Evolutionary conservation across 306 rosid species (phyloP), one percentile per base, ranked within the genome.

Genomic region (Sophora flavescens): DNA sequence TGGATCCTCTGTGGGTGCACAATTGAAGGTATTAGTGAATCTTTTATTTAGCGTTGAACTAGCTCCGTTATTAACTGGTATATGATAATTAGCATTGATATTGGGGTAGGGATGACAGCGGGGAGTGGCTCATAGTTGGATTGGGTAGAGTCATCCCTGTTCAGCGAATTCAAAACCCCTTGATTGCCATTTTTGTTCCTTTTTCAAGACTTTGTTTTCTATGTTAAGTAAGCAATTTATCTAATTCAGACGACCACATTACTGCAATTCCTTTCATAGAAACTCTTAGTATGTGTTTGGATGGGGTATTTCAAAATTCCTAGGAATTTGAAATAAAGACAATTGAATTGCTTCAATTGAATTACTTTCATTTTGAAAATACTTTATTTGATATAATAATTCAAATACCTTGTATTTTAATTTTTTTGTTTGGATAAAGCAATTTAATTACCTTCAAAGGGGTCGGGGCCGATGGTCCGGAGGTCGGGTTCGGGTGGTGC

Each of bases 1-100:
- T 86, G 87, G 97, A 92, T 47, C 91, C 87, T 68, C 8, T 79
- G 81, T 84, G 90, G 96, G 87, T 83, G 83, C 90, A 82, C 71
- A 86, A 28, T 78, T 87, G 80, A 89, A 88, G 91, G 97, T 84
- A 76, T 42, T 67, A 3, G 30, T 68, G 57, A 74, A 67, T 75
- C 12, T 17, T 68, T 56, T 17, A 60, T 80, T 65, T 63, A 0
- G 22, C 47, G 0, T 7, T 35, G 54, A 54, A 69, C 41, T 50
- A 50, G 33, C 73, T 68, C 59, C 63, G 41, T n/a, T 33, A 41
- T 3, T 47, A 45, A 36, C 26, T 35, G 50, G 60, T 7, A 12
- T 14, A 35, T 68, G 35, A 15, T 22, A n/a, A 22, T 60, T 50
- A 50, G 57, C 15, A 41, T 30, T 22, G 51, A 10, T 47, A 30